Evolutionary conservation across 2,329 filamentous ascomycete genomes (phyloP).

Genomic region (Leptographium lundbergii): DNA sequence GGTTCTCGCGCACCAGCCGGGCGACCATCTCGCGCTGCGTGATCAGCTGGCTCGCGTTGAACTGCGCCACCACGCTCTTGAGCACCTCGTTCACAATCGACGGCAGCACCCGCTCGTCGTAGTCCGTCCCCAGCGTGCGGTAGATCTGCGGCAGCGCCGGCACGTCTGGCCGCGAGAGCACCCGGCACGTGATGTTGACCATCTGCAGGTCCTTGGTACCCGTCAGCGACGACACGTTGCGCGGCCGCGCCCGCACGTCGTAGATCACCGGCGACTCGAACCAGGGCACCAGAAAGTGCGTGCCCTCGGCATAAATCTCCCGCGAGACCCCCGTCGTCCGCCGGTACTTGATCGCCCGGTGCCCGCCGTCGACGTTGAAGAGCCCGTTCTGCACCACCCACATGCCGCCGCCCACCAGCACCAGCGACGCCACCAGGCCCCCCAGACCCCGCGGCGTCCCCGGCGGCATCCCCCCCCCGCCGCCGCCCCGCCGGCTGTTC

Average conservation of each 20-base stretch:
- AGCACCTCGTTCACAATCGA: conserved; percentile 98
- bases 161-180: conserved; percentile 81
- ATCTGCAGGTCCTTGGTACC: conserved; percentile 99
- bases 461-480: conserved; percentile 30
- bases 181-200: conserved; percentile 99
- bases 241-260: conserved; percentile 93
- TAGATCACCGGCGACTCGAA: conserved; percentile 94
- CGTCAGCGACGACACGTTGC: conserved; percentile 91
- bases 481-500: conserved; percentile 24
- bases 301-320: conserved; percentile 95
- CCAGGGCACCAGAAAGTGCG: conserved; percentile 90
- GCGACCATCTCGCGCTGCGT: conserved; percentile 98
- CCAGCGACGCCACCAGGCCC: conserved; percentile 26
- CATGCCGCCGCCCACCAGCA: conserved; percentile 34
- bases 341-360: conserved; percentile 97
- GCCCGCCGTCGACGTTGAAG: conserved; percentile 90
- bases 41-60: conserved; percentile 96
- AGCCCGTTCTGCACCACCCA: conserved; percentile 46
- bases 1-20: conserved; percentile 79
- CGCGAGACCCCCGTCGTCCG: conserved; percentile 84
- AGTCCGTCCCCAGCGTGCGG: conserved; percentile 84
- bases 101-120: conserved; percentile 90
- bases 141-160: conserved; percentile 92
- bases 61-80: conserved; percentile 97
- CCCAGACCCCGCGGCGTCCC: conserved; percentile 26